Conservation (phyloP, 1,139 yeast genomes). For the Chernovozyma aurita region DNA sequence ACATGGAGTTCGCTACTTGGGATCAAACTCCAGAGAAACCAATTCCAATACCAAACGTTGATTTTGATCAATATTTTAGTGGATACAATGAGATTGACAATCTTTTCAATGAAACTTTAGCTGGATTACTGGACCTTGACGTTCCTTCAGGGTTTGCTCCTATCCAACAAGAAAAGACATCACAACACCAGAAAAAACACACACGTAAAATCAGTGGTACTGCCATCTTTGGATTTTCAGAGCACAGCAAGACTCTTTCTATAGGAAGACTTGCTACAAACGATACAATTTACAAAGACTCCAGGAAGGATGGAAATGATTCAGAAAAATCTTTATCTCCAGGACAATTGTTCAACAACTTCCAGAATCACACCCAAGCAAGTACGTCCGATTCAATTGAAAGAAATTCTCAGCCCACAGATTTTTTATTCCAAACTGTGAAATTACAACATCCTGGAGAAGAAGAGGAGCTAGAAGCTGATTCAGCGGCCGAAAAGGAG, state of each 20-base stretch:
- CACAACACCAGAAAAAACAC: slow-evolving; percentile 19
- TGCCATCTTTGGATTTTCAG: slow-evolving; percentile 58
- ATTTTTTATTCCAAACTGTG: not conserved
- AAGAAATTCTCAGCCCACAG: no score
- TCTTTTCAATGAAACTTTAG: slow-evolving; percentile 39
- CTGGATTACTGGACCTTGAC: slow-evolving; percentile 48
- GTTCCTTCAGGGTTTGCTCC: slow-evolving; percentile 41
- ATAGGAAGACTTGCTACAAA: slow-evolving; percentile 18
- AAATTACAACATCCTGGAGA: slow-evolving; percentile 18
- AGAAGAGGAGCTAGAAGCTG: slow-evolving; percentile 23
- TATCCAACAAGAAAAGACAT: no score
- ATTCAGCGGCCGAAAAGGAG: no score
- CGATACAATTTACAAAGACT: slow-evolving; percentile 2
- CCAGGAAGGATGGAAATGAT: slow-evolving; percentile 4
- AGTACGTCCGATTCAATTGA: no score
- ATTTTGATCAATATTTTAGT: slow-evolving; percentile 34
- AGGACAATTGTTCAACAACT: slow-evolving; percentile 25
- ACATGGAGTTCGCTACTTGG: slow-evolving; percentile 34
- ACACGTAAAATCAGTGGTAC: slow-evolving; percentile 51
- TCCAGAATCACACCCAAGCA: no score
- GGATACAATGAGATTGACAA: slow-evolving; percentile 37
- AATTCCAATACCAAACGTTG: slow-evolving; percentile 41
- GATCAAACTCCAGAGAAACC: slow-evolving; percentile 14
- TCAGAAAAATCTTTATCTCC: slow-evolving; percentile 29
- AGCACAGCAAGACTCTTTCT: slow-evolving; percentile 50